phyloP scores from a whole-genome alignment of 495 filamentous ascomycete species.

The Xylaria telfairii region DNA sequence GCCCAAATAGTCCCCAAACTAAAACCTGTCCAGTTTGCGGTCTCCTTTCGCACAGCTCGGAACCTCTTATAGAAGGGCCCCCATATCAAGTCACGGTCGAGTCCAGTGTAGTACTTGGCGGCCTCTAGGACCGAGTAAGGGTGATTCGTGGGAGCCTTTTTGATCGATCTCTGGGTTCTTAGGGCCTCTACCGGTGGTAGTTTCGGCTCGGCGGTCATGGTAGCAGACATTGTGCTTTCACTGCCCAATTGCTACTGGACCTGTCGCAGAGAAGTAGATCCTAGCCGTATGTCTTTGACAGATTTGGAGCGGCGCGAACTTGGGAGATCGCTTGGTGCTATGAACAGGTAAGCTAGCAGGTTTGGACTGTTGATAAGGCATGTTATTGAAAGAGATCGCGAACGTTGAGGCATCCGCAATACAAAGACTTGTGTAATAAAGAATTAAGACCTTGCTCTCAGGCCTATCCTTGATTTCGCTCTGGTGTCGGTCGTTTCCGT shows the following conservation, averaged over 20 bases:
- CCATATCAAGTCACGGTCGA: slow-evolving; percentile 32
- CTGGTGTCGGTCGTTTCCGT: slow-evolving; percentile 37
- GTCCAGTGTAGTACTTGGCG: background rate
- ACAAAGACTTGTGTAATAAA: slow-evolving; percentile 25
- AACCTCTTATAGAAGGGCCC: slow-evolving; percentile 29
- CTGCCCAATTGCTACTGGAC: background rate
- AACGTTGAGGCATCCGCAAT: background rate
- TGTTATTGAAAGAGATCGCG: slow-evolving; percentile 22
- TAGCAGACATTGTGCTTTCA: background rate
- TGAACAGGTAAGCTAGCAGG: background rate
- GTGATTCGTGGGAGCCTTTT: background rate
- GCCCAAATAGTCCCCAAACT: slow-evolving; percentile 25
- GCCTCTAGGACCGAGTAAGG: slow-evolving; percentile 24
- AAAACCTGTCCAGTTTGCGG: slow-evolving; percentile 9
- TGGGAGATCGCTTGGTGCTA: slow-evolving; percentile 5
- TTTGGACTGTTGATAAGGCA: slow-evolving; percentile 23
- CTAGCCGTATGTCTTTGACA: background rate
- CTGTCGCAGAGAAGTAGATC: slow-evolving; percentile 1
- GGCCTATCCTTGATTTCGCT: slow-evolving; percentile 26
- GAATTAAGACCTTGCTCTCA: slow-evolving; percentile 4
- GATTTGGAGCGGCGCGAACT: background rate
- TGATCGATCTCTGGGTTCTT: background rate
- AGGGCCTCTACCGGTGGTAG: slow-evolving; percentile 8
- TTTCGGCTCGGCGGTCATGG: background rate
- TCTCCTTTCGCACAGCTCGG: slow-evolving; percentile 24